Evolutionary conservation across 169 alveolate genomes (phyloP), one percentile per base, ranked within the genome.

Genomic region (Eimeria tenella): DNA sequence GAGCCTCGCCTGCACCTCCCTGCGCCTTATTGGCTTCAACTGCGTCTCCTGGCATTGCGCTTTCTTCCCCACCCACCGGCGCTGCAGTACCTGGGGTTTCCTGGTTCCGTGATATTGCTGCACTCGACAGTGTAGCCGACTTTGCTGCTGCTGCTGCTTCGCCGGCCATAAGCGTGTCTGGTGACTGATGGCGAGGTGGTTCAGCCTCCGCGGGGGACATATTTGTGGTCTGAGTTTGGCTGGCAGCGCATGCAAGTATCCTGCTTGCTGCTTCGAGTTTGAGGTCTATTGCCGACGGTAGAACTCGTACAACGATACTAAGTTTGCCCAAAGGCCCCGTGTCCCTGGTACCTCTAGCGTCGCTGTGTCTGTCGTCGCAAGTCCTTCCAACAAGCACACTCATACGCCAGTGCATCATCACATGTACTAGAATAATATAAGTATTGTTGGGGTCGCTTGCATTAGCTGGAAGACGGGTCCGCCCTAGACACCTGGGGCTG

Each of bases 171-270:
- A 1, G 42, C 42, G 42, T 31, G 42, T 31, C 42, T 1, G 42
- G 42, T 31, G 42, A 31, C 42, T 31, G 42, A 31, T 31, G 42
- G 42, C 25, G 73, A 56, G 65, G 52, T 42, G 88, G 55, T 62
- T 79, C 71, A 10, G 88, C 88, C 42, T 56, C 88, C 5, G 65
- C 65, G 53, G 88, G 70, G 88, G 25, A 52, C 88, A 79, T 79
- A 25, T 17, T 56, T 8, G 9, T 68, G 7, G 25, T 21, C 3
- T 3, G 53, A 15, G 70, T 5, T 25, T 49, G 70, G 53, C 13
- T 31, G 42, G 70, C 56, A n/a, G 53, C 19, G 73, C 88, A 53
- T 79, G 70, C 73, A 53, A n/a, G 70, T 55, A 55, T 58, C 8
- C 25, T 79, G 42, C 49, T 79, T 79, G 65, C 73, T 53, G 86